Percentiles rank a stretch among this genome's conserved stretches.
Evolutionary conservation across 2,329 filamentous ascomycete genomes (phyloP).

Genomic region (Berkeleyomyces basicola): DNA sequence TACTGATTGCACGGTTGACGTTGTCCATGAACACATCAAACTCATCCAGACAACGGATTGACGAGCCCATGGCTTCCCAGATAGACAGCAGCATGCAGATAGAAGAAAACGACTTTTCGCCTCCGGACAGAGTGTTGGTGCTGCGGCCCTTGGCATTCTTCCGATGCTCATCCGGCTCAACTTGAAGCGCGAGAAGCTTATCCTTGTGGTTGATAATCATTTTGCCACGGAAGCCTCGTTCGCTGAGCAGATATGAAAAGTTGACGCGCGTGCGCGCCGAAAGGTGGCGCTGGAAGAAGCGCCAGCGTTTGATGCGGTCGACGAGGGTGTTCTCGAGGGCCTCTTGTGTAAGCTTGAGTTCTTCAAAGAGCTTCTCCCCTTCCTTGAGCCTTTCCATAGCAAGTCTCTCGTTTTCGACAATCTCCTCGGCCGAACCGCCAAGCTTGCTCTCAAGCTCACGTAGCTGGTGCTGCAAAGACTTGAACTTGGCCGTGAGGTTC

Average conservation of each 20-base stretch:
- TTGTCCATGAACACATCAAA: constrained; percentile 99
- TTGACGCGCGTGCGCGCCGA: constrained; percentile 71
- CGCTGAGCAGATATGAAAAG: constrained; percentile 76
- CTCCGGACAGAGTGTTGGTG: constrained; percentile 84
- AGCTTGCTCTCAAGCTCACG: constrained; percentile 36
- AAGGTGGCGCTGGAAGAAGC: constrained; percentile 66
- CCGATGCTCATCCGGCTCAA: constrained; percentile 54
- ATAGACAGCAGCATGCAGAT: constrained; percentile 84
- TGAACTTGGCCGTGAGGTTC: constrained; percentile 37
- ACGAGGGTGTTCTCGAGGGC: constrained; percentile 43
- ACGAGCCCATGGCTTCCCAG: constrained; percentile 97
- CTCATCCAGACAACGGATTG: constrained; percentile 86
- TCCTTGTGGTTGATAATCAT: constrained; percentile 60
- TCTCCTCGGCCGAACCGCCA: constrained; percentile 49
- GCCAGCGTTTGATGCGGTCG: constrained; percentile 59
- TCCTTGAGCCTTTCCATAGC: constrained; percentile 26
- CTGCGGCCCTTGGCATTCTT: constrained; percentile 55
- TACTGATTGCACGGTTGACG: constrained; percentile 84
- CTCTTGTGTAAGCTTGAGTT: constrained; percentile 27
- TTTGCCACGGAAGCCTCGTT: constrained; percentile 73
- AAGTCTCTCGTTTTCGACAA: constrained; percentile 32
- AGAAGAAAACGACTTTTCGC: constrained; percentile 94
- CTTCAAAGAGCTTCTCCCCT: constrained; percentile 24
- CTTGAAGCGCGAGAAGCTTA: constrained; percentile 62
- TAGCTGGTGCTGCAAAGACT: constrained; percentile 42